Percentiles rank a stretch among this genome's conserved stretches.
Conservation (phyloP, 2,329 filamentous ascomycete species). For the Cladosporium sp. region DNA sequence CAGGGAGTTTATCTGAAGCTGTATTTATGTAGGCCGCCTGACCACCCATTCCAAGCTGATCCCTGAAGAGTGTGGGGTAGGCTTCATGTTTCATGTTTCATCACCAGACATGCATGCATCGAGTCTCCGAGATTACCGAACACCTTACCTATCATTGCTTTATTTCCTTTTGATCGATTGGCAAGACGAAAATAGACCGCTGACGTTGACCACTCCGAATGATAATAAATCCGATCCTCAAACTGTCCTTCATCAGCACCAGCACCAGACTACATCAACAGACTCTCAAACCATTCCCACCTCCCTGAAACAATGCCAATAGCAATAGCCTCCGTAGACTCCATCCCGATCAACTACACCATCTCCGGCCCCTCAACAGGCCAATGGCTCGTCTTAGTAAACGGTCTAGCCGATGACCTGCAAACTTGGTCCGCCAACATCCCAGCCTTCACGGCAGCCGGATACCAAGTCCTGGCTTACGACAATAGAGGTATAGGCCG, state of each 20-base stretch:
- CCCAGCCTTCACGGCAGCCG: constrained; percentile 23
- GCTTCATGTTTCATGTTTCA: not conserved
- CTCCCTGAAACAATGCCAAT: constrained; percentile 18
- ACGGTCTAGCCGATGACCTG: constrained; percentile 30
- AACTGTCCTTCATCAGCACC: not conserved
- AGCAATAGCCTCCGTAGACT: constrained; percentile 21
- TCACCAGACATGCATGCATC: not conserved
- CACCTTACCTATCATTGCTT: not conserved
- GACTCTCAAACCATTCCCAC: not conserved
- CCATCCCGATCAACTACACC: constrained; percentile 25
- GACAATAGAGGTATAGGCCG: constrained; percentile 31
- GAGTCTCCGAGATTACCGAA: not conserved
- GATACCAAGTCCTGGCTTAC: constrained; percentile 26
- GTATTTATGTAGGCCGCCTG: not conserved
- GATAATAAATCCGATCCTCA: not conserved
- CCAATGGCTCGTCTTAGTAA: constrained; percentile 26
- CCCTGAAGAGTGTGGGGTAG: not conserved
- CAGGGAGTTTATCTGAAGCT: not conserved
- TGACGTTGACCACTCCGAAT: not conserved
- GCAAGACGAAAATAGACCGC: not conserved
- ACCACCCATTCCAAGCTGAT: not conserved
- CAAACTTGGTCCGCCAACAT: constrained; percentile 26
- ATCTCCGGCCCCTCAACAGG: not conserved
- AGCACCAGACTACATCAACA: not conserved
- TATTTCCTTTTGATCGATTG: not conserved